Evolutionary conservation across 2,329 filamentous ascomycete genomes (phyloP).

Genomic region (Macrophomina tecta): DNA sequence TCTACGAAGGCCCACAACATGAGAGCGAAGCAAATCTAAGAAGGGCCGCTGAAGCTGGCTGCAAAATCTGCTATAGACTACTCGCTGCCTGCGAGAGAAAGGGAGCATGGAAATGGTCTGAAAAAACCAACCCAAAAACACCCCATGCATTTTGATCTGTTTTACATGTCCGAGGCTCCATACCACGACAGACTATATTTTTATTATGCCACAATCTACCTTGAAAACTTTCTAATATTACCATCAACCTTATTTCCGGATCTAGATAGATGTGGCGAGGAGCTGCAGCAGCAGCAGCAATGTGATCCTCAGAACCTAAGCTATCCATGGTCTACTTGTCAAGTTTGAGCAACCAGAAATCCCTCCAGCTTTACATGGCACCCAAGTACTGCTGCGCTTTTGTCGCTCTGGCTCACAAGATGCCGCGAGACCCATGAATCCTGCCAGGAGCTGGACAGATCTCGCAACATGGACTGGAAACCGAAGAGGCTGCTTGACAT

Average conservation of each 20-base stretch:
- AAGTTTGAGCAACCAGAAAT: not conserved
- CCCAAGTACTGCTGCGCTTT: not conserved
- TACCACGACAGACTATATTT: not conserved
- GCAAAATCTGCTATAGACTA: not conserved
- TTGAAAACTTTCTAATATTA: not conserved
- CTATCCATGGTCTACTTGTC: not conserved
- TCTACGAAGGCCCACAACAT: not conserved
- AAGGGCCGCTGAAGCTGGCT: not conserved
- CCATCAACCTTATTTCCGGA: not conserved
- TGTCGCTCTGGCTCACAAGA: not conserved
- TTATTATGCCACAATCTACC: not conserved
- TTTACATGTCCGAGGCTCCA: not conserved
- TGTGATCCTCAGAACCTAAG: not conserved
- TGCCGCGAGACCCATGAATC: not conserved
- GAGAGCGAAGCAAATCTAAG: not conserved
- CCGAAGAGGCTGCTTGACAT: not conserved
- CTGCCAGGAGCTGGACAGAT: not conserved
- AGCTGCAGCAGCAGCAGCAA: not conserved
- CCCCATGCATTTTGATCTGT: not conserved
- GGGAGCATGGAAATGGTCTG: not conserved
- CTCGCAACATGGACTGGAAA: not conserved
- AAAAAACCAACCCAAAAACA: no score
- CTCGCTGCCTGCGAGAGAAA: no score
- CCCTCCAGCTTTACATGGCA: not conserved
- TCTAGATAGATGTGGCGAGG: not conserved